Conservation (phyloP, 2,329 filamentous ascomycete genomes). For the Ustilaginoidea virens region DNA sequence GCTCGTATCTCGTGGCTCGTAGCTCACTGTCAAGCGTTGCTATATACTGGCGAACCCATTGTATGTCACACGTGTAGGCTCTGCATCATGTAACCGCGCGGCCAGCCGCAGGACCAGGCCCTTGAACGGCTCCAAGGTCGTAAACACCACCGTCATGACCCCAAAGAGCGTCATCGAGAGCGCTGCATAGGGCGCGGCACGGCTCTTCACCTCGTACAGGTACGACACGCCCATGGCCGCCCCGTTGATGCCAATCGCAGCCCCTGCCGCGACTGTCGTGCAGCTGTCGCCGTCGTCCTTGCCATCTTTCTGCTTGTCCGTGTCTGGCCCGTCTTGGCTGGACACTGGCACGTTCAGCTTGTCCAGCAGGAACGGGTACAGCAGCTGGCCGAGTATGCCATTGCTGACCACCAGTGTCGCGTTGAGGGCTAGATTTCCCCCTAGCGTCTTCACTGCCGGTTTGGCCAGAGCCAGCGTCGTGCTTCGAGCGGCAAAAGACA, state of each 20-base stretch:
- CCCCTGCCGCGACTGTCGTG: constrained; percentile 30
- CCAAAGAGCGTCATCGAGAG: constrained; percentile 43
- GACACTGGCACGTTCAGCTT: constrained; percentile 14
- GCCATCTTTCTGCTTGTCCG: background rate
- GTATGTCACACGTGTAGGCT: background rate
- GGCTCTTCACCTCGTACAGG: constrained; percentile 36
- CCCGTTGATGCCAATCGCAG: constrained; percentile 40
- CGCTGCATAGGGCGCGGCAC: constrained; percentile 38
- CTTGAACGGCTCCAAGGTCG: constrained; percentile 30
- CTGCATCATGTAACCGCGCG: constrained; percentile 1
- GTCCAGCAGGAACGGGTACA: constrained; percentile 20
- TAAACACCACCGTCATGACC: constrained; percentile 38
- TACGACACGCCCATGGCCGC: constrained; percentile 45
- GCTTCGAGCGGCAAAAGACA: constrained; percentile 33
- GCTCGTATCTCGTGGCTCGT: too few relatives aligned
- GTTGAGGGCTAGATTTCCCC: constrained; percentile 30
- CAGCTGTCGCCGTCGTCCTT: constrained; percentile 12
- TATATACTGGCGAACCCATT: background rate
- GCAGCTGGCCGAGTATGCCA: constrained; percentile 28
- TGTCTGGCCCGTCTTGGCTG: background rate
- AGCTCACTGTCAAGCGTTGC: too few relatives aligned
- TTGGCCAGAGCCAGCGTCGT: constrained; percentile 34
- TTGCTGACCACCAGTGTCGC: constrained; percentile 36
- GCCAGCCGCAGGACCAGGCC: constrained; percentile 20
- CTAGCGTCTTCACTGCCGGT: constrained; percentile 28